Evolutionary conservation across 2,329 filamentous ascomycete species (phyloP).

Genomic region (Cercospora janseana): DNA sequence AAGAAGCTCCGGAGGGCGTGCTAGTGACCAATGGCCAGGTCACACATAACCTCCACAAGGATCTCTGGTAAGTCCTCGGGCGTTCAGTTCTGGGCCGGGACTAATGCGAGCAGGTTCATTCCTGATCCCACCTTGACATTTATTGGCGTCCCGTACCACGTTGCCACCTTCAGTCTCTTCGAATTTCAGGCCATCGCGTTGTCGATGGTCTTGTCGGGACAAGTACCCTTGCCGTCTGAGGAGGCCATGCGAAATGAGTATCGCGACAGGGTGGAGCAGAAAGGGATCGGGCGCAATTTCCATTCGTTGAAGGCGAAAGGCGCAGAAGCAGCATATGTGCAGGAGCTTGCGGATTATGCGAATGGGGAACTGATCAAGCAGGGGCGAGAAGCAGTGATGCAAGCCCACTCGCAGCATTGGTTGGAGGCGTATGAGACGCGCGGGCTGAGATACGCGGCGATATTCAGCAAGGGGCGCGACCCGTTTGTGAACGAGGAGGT

Average conservation of each 20-base stretch:
- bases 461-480: constrained; percentile 26
- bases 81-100: constrained; percentile 64
- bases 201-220: constrained; percentile 56
- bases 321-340: constrained; percentile 42
- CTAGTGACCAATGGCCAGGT: constrained; percentile 62
- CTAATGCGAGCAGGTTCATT: constrained; percentile 37
- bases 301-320: constrained; percentile 44
- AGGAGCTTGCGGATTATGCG: constrained; percentile 42
- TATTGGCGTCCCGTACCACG: constrained; percentile 63
- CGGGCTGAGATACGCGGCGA: constrained; percentile 35
- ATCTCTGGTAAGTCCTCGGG: constrained; percentile 69
- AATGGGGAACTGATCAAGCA: constrained; percentile 34
- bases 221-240: constrained; percentile 48
- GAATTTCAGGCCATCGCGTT: constrained; percentile 67
- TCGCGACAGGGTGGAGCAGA: constrained; percentile 35
- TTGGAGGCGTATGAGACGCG: constrained; percentile 38
- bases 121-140: constrained; percentile 4
- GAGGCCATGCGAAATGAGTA: constrained; percentile 48
- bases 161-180: constrained; percentile 66
- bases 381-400: constrained; percentile 27
- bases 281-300: constrained; percentile 46
- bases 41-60: constrained; percentile 65
- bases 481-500: constrained; percentile 13
- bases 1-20: constrained; percentile 52
- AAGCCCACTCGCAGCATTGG: constrained; percentile 41